Evolutionary conservation across 176 grass and related monocot genomes (phyloP), one percentile per base, ranked within the genome.

Genomic region (Avena insularis): DNA sequence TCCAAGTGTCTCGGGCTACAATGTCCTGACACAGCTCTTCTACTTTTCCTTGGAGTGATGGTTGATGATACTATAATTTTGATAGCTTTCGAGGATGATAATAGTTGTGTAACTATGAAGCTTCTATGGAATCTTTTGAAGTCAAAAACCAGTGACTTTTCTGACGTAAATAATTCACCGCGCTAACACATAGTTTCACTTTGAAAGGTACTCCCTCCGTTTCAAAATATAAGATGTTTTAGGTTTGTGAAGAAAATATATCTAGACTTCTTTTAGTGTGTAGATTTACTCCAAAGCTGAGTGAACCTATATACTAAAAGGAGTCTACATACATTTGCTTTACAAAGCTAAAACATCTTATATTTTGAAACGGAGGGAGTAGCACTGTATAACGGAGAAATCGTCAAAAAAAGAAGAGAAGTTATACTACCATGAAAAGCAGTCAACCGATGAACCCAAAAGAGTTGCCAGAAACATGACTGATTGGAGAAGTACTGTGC

Each of bases 391-490:
- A 43, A 7, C 57, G 19, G n/a, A 23, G 59, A 25, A 62, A 23
- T 62, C n/a, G 20, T 16, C 12, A 63, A 25, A 64, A 12, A 56
- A 6, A 17, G 2, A 12, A 4, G 29, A 31, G 1, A 31, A 15
- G 1, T 15, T 65, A 6, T 65, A 15, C 25, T 33, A 15, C 27
- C 5, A 33, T 21, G 61, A 58, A 29, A 78, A 59, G 75, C 36
- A 79, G 2, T 25, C 73, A 78, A 38, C 27, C 59, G 2, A 67
- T 51, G 27, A 8, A 45, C 27, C 50, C 23, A 46, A 46, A 14
- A 38, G 65, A 9, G 21, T 58, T 88, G 16, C 25, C 57, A 60
- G 72, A 70, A 83, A 68, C 25, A 33, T 78, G 36, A 54, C 19
- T 17, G 21, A 62, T 62, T 47, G 36, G 40, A 60, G 8, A 70